Evolutionary conservation across 2,329 filamentous ascomycete genomes (phyloP).

Genomic region (Fonsecaea monophora): DNA sequence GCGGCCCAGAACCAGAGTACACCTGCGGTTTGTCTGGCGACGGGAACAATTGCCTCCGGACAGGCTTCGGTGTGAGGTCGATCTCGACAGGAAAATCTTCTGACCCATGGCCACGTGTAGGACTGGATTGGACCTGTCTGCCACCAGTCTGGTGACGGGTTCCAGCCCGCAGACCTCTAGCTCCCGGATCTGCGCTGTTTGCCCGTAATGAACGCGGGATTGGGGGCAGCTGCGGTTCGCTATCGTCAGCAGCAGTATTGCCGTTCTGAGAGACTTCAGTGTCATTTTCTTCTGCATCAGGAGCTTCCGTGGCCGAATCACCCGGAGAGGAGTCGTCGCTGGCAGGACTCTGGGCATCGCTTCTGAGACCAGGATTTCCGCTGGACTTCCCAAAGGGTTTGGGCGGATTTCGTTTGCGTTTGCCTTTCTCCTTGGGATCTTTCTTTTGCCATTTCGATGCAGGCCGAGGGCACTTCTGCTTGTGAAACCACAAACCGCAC

Average conservation of each 20-base stretch:
- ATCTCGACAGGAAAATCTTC: constrained; percentile 52
- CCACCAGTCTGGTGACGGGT: constrained; percentile 42
- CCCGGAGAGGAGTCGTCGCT: constrained; percentile 47
- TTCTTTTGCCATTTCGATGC: constrained; percentile 80
- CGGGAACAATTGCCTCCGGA: constrained; percentile 54
- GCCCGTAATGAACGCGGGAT: constrained; percentile 53
- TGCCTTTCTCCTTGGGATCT: constrained; percentile 50
- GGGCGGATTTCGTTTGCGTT: constrained; percentile 43
- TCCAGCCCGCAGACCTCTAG: constrained; percentile 26
- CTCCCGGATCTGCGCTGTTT: constrained; percentile 54
- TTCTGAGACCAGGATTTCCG: constrained; percentile 44
- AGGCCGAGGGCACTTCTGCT: constrained; percentile 84
- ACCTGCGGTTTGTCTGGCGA: constrained; percentile 40
- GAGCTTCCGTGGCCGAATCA: constrained; percentile 37
- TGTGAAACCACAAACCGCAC: constrained; percentile 93
- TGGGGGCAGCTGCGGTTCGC: constrained; percentile 46
- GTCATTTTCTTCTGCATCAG: constrained; percentile 36
- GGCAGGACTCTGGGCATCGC: constrained; percentile 45
- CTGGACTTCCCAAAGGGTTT: constrained; percentile 46
- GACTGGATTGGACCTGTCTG: constrained; percentile 68
- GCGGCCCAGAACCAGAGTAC: constrained; percentile 26
- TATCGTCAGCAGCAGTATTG: constrained; percentile 45
- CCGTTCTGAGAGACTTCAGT: constrained; percentile 38
- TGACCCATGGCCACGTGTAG: constrained; percentile 57
- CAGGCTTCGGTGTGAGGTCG: constrained; percentile 62